Evolutionary conservation across 768 basidiomycete genomes (phyloP).

Genomic region (Termitomyces sp.): DNA sequence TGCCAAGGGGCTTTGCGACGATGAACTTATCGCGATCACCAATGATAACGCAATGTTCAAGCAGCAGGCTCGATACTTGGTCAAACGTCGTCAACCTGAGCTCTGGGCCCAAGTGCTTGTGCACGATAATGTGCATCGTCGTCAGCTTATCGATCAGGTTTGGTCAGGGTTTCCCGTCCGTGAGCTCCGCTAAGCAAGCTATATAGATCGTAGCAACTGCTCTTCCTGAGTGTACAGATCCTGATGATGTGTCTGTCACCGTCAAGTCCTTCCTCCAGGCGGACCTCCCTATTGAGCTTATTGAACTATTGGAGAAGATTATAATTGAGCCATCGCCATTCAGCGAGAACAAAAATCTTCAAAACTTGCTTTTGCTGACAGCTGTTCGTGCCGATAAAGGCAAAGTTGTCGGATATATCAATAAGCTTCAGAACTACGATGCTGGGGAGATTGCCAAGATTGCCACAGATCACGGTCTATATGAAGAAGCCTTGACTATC

Average conservation of each 20-base stretch:
- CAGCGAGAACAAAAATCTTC: slow-evolving; percentile 94
- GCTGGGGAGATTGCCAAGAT: slow-evolving; percentile 93
- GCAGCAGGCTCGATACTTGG: slow-evolving; percentile 96
- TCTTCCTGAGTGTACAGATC: slow-evolving; percentile 93
- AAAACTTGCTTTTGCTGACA: slow-evolving; percentile 91
- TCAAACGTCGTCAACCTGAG: slow-evolving; percentile 91
- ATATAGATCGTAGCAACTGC: slow-evolving; percentile 86
- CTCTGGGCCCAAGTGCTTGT: slow-evolving; percentile 95
- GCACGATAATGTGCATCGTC: slow-evolving; percentile 85
- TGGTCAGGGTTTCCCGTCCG: slow-evolving; percentile 7
- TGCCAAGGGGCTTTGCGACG: slow-evolving; percentile 98
- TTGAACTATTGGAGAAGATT: slow-evolving; percentile 97
- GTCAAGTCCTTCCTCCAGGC: slow-evolving; percentile 98
- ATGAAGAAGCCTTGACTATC: slow-evolving; percentile 94
- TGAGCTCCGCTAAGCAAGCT: slow-evolving; percentile 1
- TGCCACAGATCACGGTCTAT: slow-evolving; percentile 91
- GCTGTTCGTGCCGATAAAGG: slow-evolving; percentile 98
- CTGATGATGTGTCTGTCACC: slow-evolving; percentile 96
- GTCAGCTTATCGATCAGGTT: slow-evolving; percentile 91
- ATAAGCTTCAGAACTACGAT: slow-evolving; percentile 95
- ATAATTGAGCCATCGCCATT: slow-evolving; percentile 96
- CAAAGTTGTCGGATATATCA: slow-evolving; percentile 97
- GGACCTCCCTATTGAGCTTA: slow-evolving; percentile 94
- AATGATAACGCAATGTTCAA: slow-evolving; percentile 99
- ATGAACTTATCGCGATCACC: slow-evolving; percentile 93